Base-by-base conservation (phyloP, 352 stramenopile species). In the Globisporangium spiculum region DNA sequence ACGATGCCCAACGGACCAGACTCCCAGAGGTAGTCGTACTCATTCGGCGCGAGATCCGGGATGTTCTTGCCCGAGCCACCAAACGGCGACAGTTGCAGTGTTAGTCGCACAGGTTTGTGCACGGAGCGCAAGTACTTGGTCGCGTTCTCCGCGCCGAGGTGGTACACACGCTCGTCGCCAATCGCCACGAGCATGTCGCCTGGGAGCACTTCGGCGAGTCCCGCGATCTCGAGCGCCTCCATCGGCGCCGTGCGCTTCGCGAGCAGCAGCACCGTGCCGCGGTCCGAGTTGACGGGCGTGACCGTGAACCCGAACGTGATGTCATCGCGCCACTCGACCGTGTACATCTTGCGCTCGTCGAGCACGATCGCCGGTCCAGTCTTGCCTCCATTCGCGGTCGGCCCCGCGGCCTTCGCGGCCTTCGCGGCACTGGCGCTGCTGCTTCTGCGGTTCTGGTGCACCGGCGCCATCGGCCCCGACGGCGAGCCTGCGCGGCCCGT, bases 11-110 rank as follows among this genome's bases (percentile, higher is more conserved):
- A 59, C 10, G 85, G 81, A 0, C 87, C 87, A 0, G 77, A 80
- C 66, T 90, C 77, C 87, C 87, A 94, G 24, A 84, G 41, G 66
- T 91, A 94, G 66, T 90, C 81, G 76, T 91, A 94, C 67, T 94
- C 87, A 55, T 94, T 93, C 44, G 84, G 75, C 41, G 84, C 83
- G 7, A 88, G 66, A 34, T 80, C 73, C 0, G 84, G 82, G 16
- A 92, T 66, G 54, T 78, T 74, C 57, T 88, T 84, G 20, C 74
- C 72, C 16, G 74, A 56, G n/a, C 65, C 57, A 34, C 81, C 78
- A 67, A 86, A 91, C 4, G 84, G 84, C 9, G 77, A 88, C 10
- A 91, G 60, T 66, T 94, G 87, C 48, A 94, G 64, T 48, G 78
- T 90, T 12, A 94, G 62, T 1, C 73, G 75, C 63, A 94, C 81